Evolutionary conservation across 257 asterid species (phyloP).

Genomic region (Solanum tarapatanum): DNA sequence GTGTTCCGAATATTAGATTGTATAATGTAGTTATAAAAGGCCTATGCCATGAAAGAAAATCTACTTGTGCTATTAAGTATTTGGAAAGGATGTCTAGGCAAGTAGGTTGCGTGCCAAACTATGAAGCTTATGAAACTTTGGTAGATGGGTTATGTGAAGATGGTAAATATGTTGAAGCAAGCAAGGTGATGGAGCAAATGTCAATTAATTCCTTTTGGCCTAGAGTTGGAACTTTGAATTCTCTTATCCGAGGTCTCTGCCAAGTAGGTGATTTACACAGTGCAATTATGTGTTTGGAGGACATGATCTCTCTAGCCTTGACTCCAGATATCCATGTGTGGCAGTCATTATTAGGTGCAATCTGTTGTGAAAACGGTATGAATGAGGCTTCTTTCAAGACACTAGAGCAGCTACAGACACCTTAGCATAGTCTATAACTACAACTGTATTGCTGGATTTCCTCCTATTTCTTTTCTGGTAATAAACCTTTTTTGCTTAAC

Average conservation of each 20-base stretch:
- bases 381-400: constrained; percentile 10
- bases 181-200: constrained; percentile 64
- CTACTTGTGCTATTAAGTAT: constrained; percentile 35
- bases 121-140: constrained; percentile 43
- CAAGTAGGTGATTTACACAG: constrained; percentile 33
- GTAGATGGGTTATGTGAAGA: constrained; percentile 59
- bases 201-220: constrained; percentile 43
- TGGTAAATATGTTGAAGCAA: constrained; percentile 62
- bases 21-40: constrained; percentile 61
- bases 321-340: constrained; percentile 50
- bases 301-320: constrained; percentile 70
- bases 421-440: neutral
- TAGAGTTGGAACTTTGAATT: constrained; percentile 28
- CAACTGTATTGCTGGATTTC: neutral
- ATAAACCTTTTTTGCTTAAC: neutral
- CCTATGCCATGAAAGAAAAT: constrained; percentile 34
- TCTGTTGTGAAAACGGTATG: constrained; percentile 27
- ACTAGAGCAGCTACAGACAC: neutral
- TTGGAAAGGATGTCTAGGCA: constrained; percentile 46
- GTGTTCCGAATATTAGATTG: constrained; percentile 42
- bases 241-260: constrained; percentile 60
- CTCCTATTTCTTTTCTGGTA: neutral
- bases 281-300: constrained; percentile 77
- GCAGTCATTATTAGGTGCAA: constrained; percentile 47
- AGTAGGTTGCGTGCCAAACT: constrained; percentile 50